Evolutionary conservation across 805 yeast species (phyloP), one percentile per base, ranked within the genome.

Genomic region (Dipodascus albidus): DNA sequence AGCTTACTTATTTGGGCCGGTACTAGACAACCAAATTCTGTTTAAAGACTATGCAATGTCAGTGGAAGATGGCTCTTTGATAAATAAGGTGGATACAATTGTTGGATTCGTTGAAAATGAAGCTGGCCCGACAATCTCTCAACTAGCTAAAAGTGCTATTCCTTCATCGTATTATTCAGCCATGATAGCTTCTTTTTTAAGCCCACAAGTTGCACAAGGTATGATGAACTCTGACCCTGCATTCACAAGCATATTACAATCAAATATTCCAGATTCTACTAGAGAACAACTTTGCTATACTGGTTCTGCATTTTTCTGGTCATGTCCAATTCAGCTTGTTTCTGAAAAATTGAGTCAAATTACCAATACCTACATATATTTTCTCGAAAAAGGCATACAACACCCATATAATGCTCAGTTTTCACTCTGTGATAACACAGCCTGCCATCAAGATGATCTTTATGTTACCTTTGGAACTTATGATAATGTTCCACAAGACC

Each of bases 371-470:
- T 65, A 56, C 52, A 24, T 56, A 47, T 65, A 65, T 54, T 54
- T 57, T 41, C 38, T 65, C 41, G 55, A 52, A n/a, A 35, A 51
- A 15, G 69, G 69, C 9, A 65, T 64, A 21, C 55, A 53, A 4
- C 59, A 62, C 48, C 57, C 63, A 3, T 53, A 51, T 44, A 53
- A 58, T 47, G 54, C 21, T 4, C 55, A 50, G 1, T 50, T 54
- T 8, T 22, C 52, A 1, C 54, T 62, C 33, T 64, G 67, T 52
- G 38, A 47, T 2, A 54, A 49, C 21, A 21, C 51, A 9, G 68
- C 62, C 14, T 65, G 69, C 52, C 69, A 65, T 44, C 59, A 63
- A 52, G 63, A 63, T 38, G 69, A 65, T 47, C 53, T 65, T 24
- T 57, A 60, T 33, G 59, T 60, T 1, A 52, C 62, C 1, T 65